A percentile compares a stretch with the other conserved stretches of the same genome.
These are phyloP conservation scores for Tetrapisispora phaffii DNA, from an alignment of 805 yeast genomes.

Conservation along the genomic window DNA sequence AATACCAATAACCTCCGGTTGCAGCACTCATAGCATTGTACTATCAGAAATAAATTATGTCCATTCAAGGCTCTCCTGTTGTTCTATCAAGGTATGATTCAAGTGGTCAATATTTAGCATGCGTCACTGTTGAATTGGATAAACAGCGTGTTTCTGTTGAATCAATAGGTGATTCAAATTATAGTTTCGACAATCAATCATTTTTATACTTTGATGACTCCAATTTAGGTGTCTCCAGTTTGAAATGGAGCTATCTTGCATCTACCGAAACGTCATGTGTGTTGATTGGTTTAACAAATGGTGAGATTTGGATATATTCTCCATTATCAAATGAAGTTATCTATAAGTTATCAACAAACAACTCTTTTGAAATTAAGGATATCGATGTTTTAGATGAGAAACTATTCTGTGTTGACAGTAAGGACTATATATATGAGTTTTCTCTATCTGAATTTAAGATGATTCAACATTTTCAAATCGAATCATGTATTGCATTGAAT, in stretches of 20 bases:
- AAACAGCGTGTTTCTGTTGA: constrained; percentile 60
- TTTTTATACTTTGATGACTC: constrained; percentile 21
- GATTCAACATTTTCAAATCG: constrained; percentile 34
- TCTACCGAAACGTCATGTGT: constrained; percentile 37
- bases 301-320: constrained; percentile 54
- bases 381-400: constrained; percentile 33
- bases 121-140: constrained; percentile 58
- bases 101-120: constrained; percentile 51
- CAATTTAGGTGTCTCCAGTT: constrained; percentile 13
- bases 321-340: constrained; percentile 53
- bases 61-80: constrained; percentile 6
- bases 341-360: constrained; percentile 40
- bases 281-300: constrained; percentile 57
- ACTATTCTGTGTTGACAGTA: constrained; percentile 51
- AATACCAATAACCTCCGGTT: no score
- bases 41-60: constrained; percentile 3
- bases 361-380: constrained; percentile 40
- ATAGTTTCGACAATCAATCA: constrained; percentile 34
- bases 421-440: constrained; percentile 55
- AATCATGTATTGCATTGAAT: constrained; percentile 20
- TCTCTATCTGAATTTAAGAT: constrained; percentile 39
- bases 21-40: no score
- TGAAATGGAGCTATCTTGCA: constrained; percentile 21
- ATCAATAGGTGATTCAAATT: constrained; percentile 33
- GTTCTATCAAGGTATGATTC: constrained; percentile 48